Percentiles rank a stretch among this genome's conserved stretches.
phyloP scores from a whole-genome alignment of 176 grass and related monocot species.

The Bromus sterilis region DNA sequence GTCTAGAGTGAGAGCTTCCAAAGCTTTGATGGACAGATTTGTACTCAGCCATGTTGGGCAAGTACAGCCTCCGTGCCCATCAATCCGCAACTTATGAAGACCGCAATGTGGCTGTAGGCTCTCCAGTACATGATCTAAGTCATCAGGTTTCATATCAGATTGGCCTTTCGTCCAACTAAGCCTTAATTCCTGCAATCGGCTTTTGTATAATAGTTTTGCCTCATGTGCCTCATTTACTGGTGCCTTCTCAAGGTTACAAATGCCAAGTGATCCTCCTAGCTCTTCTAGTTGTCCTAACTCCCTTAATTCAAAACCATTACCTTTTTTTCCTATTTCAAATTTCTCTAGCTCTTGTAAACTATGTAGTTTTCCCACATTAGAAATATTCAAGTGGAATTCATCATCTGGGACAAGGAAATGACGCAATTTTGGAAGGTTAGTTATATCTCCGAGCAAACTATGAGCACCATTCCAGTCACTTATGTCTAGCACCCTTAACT shows the following conservation, averaged over 20 bases:
- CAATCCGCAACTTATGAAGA: background rate
- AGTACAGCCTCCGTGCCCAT: background rate
- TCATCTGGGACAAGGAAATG: background rate
- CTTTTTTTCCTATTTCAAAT: no score
- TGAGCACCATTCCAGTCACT: fast-evolving
- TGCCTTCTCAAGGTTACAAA: background rate
- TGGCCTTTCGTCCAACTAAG: background rate
- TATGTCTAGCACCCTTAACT: background rate
- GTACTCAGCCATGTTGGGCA: background rate
- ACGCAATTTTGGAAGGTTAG: background rate
- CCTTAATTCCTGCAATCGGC: background rate
- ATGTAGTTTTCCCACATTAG: background rate
- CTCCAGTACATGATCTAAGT: background rate
- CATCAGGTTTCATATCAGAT: background rate
- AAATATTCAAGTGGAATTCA: background rate
- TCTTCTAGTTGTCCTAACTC: background rate
- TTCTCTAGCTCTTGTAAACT: no score
- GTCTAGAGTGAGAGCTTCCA: background rate
- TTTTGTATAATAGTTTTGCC: background rate
- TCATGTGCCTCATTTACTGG: background rate
- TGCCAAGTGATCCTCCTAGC: background rate
- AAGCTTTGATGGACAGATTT: background rate
- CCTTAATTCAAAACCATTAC: no score
- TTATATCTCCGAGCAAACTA: background rate
- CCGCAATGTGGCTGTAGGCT: background rate